Evolutionary conservation across 441 rosid species (phyloP).

Genomic region (Arabidopsis hybrid): DNA sequence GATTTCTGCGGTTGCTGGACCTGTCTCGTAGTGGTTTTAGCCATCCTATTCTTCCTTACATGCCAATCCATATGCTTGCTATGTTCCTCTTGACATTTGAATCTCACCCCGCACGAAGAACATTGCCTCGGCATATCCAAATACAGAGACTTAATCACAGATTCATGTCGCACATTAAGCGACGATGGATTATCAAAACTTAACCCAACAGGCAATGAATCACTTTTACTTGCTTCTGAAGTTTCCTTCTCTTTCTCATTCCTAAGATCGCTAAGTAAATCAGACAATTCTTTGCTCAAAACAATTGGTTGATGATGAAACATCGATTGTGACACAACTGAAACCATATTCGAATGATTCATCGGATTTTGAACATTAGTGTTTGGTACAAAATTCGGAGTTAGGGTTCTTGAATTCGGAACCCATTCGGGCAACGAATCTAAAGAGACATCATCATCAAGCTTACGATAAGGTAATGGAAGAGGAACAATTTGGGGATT

Average conservation of each 20-base stretch:
- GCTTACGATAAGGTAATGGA: slow-evolving; percentile 39
- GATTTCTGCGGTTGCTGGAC: slow-evolving; percentile 34
- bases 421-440: slow-evolving; percentile 44
- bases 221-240: not conserved
- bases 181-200: slow-evolving; percentile 45
- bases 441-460: slow-evolving; percentile 12
- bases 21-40: not conserved
- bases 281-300: slow-evolving; percentile 20
- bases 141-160: slow-evolving; percentile 48
- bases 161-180: slow-evolving; percentile 50
- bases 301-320: slow-evolving; percentile 11
- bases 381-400: slow-evolving; percentile 3
- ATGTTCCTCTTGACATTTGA: slow-evolving; percentile 56
- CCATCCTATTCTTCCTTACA: slow-evolving; percentile 54
- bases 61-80: slow-evolving; percentile 73
- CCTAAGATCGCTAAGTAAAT: slow-evolving; percentile 22
- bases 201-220: not conserved
- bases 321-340: slow-evolving; percentile 22
- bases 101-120: slow-evolving; percentile 54
- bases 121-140: slow-evolving; percentile 59
- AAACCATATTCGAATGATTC: slow-evolving; percentile 22
- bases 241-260: slow-evolving; percentile 11
- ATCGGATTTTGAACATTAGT: slow-evolving; percentile 1
- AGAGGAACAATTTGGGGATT: slow-evolving; percentile 35
- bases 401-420: slow-evolving; percentile 15